These are phyloP conservation scores for Metarhizium brunneum DNA, from an alignment of 2,329 filamentous ascomycete genomes.

Conservation along the genomic window DNA sequence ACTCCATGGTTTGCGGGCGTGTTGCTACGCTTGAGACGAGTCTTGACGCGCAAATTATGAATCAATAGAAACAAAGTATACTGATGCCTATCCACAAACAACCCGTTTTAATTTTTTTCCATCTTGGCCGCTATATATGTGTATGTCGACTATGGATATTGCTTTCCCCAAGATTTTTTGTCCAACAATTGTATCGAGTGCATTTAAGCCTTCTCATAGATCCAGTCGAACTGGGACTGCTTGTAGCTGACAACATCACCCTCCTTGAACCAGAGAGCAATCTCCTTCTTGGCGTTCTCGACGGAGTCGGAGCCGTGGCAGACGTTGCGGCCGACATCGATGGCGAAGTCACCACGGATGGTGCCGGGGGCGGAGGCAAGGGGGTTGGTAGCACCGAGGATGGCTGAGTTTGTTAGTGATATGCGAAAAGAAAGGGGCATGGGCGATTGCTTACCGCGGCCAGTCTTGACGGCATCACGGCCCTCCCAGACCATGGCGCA, in stretches of 20 bases:
- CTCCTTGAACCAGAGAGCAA: constrained; percentile 94
- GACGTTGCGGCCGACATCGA: constrained; percentile 85
- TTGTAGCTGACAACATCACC: constrained; percentile 82
- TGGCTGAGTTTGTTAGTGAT: constrained; percentile 36
- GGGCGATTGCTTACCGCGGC: constrained; percentile 55
- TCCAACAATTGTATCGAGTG: neutral
- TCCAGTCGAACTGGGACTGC: constrained; percentile 77
- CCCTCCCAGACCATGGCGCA: constrained; percentile 99
- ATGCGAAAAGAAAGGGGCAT: neutral
- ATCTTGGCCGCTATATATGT: neutral
- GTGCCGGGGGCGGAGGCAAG: constrained; percentile 89
- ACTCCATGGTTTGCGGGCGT: constrained; percentile 85
- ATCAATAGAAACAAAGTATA: constrained; percentile 6
- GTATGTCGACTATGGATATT: neutral
- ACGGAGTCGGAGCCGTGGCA: constrained; percentile 99
- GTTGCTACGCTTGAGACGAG: constrained; percentile 34
- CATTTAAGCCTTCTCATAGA: constrained; percentile 78
- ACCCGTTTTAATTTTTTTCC: neutral
- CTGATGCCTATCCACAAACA: too few relatives aligned
- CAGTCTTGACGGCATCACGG: constrained; percentile 97
- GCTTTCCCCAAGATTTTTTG: neutral
- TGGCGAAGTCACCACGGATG: constrained; percentile 91
- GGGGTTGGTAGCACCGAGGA: constrained; percentile 99
- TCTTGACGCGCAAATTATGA: constrained; percentile 20
- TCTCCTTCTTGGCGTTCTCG: constrained; percentile 99